Evolutionary conservation across 768 basidiomycete species (phyloP), one percentile per base, ranked within the genome.

Genomic region (Boletus reticulatus): DNA sequence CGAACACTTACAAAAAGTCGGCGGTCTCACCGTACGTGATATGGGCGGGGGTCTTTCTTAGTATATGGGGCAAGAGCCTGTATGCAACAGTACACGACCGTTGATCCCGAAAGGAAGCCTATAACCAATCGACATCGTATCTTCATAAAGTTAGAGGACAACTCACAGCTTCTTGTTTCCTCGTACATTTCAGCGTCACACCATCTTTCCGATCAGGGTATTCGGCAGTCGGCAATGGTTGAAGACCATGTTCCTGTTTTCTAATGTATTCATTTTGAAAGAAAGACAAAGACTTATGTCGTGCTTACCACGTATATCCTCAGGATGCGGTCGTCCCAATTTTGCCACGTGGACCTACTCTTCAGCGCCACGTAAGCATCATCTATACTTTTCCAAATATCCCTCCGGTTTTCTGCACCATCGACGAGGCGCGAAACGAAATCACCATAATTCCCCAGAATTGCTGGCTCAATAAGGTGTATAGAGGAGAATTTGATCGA

Each of bases 181-280:
- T 56, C 5, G 50, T 56, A 13, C 47, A 52, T 16, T 56, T 56
- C 22, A 59, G 48, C 10, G 57, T 55, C 20, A 58, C 57, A 2
- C 57, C 57, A 2, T 48, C 20, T 11, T 22, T 32, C 4, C 2
- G 31, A 5, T 58, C 45, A 2, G 53, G 49, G 4, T 58, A 51
- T n/a, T 58, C 53, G 2, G 29, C 41, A 12, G 57, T 55, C 1
- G 53, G 57, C 24, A 55, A 37, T 6, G 57, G 31, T 27, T 45
- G 51, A 49, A 59, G 38, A 4, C 55, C 58, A 12, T 56, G 38
- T 6, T 49, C 37, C 55, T 59, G 46, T 52, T 31, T 27, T 12
- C 36, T 17, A 16, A 37, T 12, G 36, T 37, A 17, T 37, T 37
- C 13, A 37, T 16, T 29, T 29, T 8, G 34, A n/a, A 16, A 37